Conservation (phyloP, 306 rosid genomes). For the Lathyrus tuberosus region DNA sequence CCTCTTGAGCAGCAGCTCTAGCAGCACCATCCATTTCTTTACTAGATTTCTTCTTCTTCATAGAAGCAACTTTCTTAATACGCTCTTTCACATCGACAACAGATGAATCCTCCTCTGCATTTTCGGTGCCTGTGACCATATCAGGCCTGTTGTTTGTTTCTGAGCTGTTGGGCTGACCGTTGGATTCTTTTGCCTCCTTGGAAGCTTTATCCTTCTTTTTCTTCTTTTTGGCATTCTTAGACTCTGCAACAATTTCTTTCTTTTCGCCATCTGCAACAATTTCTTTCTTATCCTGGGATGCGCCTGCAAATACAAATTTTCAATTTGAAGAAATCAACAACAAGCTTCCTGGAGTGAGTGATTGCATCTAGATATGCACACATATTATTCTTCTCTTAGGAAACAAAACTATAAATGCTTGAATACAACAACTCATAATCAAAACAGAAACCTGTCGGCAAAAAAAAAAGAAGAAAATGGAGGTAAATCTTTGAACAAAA, state of each 20-base stretch:
- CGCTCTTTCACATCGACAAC: slow-evolving; percentile 80
- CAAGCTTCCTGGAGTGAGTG: neutral
- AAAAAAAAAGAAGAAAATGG: neutral
- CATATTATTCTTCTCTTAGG: neutral
- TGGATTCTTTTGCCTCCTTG: slow-evolving; percentile 76
- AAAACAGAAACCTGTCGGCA: neutral
- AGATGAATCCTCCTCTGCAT: slow-evolving; percentile 67
- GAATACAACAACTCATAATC: slow-evolving; percentile 5
- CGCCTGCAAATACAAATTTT: slow-evolving; percentile 50
- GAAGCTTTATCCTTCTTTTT: slow-evolving; percentile 85
- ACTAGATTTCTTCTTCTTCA: slow-evolving; percentile 81
- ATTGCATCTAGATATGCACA: slow-evolving; percentile 15
- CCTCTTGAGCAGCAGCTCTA: slow-evolving; percentile 87
- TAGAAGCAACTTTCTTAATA: slow-evolving; percentile 71
- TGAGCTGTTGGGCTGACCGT: slow-evolving; percentile 59
- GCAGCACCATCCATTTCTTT: slow-evolving; percentile 89
- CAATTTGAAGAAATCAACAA: slow-evolving; percentile 21
- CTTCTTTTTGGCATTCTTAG: slow-evolving; percentile 82
- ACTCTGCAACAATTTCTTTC: slow-evolving; percentile 64
- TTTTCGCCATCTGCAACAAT: slow-evolving; percentile 67
- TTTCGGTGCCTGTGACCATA: slow-evolving; percentile 49
- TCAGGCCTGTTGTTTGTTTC: slow-evolving; percentile 50
- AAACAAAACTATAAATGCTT: neutral
- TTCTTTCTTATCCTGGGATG: slow-evolving; percentile 55
- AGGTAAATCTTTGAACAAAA: slow-evolving; percentile 3